phyloP scores from a whole-genome alignment of 202 grass and related monocot genomes.

The Dendrocalamus latiflorus region DNA sequence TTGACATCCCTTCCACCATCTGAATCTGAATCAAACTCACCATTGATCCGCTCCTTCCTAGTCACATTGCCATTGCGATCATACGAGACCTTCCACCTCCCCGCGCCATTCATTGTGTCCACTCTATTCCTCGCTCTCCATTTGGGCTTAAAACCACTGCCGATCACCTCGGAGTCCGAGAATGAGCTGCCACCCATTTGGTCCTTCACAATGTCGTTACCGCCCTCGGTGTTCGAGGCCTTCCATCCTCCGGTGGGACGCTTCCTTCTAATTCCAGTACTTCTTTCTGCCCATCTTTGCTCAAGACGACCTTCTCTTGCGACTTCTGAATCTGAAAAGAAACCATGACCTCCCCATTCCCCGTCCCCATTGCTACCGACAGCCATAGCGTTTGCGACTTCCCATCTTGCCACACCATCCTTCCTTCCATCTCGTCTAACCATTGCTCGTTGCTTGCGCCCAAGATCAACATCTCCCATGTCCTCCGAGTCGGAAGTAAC shows the following conservation, averaged over 20 bases:
- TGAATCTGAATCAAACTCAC: too few species aligned
- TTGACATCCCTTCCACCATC: too few species aligned
- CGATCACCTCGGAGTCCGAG: too few species aligned
- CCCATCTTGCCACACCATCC: background rate
- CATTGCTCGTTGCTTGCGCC: background rate
- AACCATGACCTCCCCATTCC: background rate
- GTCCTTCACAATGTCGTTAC: too few species aligned
- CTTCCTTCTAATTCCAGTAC: background rate
- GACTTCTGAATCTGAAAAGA: conserved; percentile 9
- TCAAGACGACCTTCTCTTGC: background rate
- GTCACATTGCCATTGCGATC: too few species aligned
- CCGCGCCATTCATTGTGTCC: too few species aligned
- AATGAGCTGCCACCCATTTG: too few species aligned
- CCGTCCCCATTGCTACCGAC: background rate
- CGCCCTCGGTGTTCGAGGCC: too few species aligned
- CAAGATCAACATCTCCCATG: background rate
- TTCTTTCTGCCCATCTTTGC: conserved; percentile 6
- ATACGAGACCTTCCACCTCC: too few species aligned
- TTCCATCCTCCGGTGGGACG: background rate
- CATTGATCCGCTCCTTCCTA: too few species aligned
- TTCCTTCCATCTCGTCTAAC: background rate
- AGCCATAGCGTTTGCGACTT: background rate
- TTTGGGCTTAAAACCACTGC: too few species aligned
- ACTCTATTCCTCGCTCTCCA: too few species aligned
- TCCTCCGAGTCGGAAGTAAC: background rate